Evolutionary conservation across 2,329 filamentous ascomycete genomes (phyloP).

Genomic region (Diaporthe sp.): DNA sequence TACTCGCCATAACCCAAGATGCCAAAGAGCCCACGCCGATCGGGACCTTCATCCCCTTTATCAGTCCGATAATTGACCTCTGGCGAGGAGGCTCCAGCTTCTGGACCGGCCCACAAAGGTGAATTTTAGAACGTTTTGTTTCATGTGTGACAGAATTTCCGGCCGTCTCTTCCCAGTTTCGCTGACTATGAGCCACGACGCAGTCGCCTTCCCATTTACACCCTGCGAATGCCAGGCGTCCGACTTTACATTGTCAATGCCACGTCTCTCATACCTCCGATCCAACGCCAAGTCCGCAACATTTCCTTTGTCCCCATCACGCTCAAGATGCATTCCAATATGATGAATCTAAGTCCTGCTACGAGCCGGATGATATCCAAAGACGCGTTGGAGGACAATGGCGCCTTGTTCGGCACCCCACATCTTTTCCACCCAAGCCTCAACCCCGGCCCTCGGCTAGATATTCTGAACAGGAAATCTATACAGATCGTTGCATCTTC

Average conservation of each 20-base stretch:
- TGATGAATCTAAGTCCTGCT: neutral
- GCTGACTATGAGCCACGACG: neutral
- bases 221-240: constrained; percentile 10
- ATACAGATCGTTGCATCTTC: neutral
- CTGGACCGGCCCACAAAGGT: neutral
- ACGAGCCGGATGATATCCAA: neutral
- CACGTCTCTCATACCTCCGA: constrained; percentile 15
- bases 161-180: neutral
- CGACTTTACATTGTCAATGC: constrained; percentile 22
- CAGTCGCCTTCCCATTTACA: constrained; percentile 22
- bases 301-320: neutral
- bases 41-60: neutral
- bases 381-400: neutral
- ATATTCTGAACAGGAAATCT: neutral
- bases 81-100: neutral
- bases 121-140: neutral
- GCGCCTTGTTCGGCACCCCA: neutral
- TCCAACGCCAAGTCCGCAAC: constrained; percentile 3
- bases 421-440: neutral
- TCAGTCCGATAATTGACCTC: neutral
- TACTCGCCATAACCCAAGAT: neutral
- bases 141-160: too few species aligned
- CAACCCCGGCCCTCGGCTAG: neutral
- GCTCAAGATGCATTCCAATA: too few species aligned
- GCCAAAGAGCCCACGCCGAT: constrained; percentile 4